Conservation (phyloP, 2,329 filamentous ascomycete genomes). For the Venturia asperata region DNA sequence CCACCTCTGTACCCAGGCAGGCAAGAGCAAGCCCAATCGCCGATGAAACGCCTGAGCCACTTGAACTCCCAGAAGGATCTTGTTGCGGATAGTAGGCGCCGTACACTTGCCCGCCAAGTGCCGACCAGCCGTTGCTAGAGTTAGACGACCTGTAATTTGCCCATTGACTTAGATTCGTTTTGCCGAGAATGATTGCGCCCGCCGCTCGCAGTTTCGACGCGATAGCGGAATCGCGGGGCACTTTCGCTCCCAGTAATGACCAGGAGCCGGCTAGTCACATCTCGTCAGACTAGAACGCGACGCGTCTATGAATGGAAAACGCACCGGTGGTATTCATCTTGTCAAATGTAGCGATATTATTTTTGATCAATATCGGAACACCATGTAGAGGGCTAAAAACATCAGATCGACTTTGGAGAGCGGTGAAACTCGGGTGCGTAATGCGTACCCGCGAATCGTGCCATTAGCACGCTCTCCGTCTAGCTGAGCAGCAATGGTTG, state of each 20-base stretch:
- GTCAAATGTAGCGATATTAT: conserved; percentile 23
- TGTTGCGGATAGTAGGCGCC: conserved; percentile 56
- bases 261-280: conserved; percentile 49
- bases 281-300: conserved; percentile 3
- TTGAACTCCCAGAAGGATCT: conserved; percentile 56
- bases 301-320: neutral
- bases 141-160: conserved; percentile 54
- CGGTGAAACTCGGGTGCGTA: neutral
- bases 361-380: conserved; percentile 26
- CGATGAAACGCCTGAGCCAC: conserved; percentile 48
- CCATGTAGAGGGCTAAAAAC: conserved; percentile 24
- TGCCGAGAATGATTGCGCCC: conserved; percentile 59
- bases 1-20: conserved; percentile 51
- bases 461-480: conserved; percentile 45
- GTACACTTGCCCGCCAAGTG: conserved; percentile 55
- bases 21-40: conserved; percentile 54
- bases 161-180: conserved; percentile 60
- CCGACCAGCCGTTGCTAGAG: conserved; percentile 56
- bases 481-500: conserved; percentile 41
- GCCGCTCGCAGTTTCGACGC: conserved; percentile 53
- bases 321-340: conserved; percentile 22
- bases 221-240: conserved; percentile 51
- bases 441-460: conserved; percentile 37
- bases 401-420: neutral
- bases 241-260: conserved; percentile 52